Evolutionary conservation across 2,329 filamentous ascomycete species (phyloP).

Genomic region (Aureobasidium lini): DNA sequence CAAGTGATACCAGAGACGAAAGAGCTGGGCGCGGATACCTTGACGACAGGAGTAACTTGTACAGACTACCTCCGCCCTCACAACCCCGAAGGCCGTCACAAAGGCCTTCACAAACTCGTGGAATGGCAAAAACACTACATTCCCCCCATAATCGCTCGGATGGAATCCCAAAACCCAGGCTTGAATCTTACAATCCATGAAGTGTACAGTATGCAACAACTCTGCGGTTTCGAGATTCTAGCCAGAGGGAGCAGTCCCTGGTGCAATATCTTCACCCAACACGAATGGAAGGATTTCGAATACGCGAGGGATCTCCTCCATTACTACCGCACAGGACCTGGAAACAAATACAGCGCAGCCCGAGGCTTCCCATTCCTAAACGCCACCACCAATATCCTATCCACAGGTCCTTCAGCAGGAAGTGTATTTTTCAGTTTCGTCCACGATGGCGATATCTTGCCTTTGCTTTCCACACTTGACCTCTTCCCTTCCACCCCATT

Average conservation of each 20-base stretch:
- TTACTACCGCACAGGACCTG: constrained; percentile 52
- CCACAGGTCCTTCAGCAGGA: constrained; percentile 35
- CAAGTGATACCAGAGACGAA: constrained; percentile 46
- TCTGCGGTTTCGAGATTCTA: constrained; percentile 53
- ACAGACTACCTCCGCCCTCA: constrained; percentile 31
- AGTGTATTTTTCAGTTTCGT: constrained; percentile 52
- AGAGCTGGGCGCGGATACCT: constrained; percentile 45
- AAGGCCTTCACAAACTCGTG: constrained; percentile 42
- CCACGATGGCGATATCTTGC: constrained; percentile 53
- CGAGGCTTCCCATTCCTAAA: constrained; percentile 55
- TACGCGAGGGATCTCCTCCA: constrained; percentile 53
- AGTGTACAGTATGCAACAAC: constrained; percentile 53
- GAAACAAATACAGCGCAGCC: constrained; percentile 44
- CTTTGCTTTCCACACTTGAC: constrained; percentile 46
- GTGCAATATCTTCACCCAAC: constrained; percentile 48
- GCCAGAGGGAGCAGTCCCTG: constrained; percentile 47
- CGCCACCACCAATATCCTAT: constrained; percentile 45
- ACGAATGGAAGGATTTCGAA: constrained; percentile 50
- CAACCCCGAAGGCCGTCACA: constrained; percentile 39
- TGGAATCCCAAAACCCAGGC: constrained; percentile 36
- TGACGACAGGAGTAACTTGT: constrained; percentile 48
- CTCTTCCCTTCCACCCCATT: constrained; percentile 32
- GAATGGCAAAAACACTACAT: constrained; percentile 44
- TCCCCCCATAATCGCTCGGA: constrained; percentile 36
- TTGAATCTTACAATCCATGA: constrained; percentile 40